Conservation (phyloP, 495 filamentous ascomycete species). For the Tirmania nivea region DNA sequence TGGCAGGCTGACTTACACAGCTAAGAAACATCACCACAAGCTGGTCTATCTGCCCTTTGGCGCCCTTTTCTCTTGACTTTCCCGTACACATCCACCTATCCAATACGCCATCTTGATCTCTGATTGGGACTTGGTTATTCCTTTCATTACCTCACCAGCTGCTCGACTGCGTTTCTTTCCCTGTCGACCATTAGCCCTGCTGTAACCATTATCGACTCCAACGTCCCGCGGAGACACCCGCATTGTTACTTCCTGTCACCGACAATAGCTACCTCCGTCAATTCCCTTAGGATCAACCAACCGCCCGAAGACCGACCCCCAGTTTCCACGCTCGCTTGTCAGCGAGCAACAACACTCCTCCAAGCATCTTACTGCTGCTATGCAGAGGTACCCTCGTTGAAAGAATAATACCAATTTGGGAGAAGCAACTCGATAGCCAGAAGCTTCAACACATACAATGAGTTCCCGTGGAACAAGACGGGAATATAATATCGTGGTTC, state of each 20-base stretch:
- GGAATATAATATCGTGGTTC: constrained; percentile 82
- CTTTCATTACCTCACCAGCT: neutral
- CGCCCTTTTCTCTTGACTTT: neutral
- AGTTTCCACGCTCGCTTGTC: neutral
- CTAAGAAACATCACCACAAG: neutral
- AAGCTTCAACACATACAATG: constrained; percentile 2
- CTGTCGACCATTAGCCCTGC: neutral
- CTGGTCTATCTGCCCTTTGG: neutral
- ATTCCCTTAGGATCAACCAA: neutral
- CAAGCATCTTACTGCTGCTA: constrained; percentile 12
- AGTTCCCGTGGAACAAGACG: constrained; percentile 27
- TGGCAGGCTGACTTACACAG: neutral
- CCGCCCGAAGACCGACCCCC: neutral
- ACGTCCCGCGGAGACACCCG: neutral
- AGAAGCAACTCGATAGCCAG: neutral
- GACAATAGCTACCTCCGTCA: neutral
- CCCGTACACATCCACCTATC: neutral
- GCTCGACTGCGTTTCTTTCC: too few species aligned
- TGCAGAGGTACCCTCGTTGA: constrained; percentile 29
- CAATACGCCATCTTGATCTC: neutral
- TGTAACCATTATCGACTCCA: neutral
- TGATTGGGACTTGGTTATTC: neutral
- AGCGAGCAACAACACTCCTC: too few species aligned
- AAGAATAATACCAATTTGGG: constrained; percentile 1
- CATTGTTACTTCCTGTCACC: too few species aligned